These are phyloP conservation scores for Closterium sp. DNA, from an alignment of 139 green algal species.

Conservation along the genomic window DNA sequence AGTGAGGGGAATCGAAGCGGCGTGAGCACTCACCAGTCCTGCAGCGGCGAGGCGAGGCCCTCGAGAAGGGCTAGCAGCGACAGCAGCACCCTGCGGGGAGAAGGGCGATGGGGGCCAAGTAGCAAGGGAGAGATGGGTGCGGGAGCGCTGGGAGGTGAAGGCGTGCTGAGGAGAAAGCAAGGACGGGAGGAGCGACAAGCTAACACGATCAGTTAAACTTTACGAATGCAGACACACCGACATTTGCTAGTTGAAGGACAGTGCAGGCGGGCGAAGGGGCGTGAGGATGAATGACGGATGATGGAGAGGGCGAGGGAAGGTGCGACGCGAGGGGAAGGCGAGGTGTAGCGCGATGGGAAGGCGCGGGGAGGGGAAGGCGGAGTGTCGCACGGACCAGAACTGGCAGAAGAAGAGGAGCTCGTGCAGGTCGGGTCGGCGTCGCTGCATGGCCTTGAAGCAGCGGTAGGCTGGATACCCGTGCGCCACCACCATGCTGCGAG, in stretches of 20 bases:
- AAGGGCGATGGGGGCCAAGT: not conserved
- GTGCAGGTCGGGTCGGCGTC: not conserved
- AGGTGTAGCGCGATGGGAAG: too few relatives aligned
- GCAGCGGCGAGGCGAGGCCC: not conserved
- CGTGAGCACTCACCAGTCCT: not conserved
- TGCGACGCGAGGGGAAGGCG: too few relatives aligned
- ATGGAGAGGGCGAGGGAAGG: too few relatives aligned
- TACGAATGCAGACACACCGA: too few relatives aligned
- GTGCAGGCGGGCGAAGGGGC: not conserved
- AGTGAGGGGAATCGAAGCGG: too few relatives aligned
- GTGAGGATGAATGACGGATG: too few relatives aligned
- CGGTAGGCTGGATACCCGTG: not conserved
- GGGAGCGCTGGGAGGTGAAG: too few relatives aligned
- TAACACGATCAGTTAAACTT: too few relatives aligned
- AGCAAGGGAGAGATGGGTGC: not conserved
- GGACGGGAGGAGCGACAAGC: too few relatives aligned
- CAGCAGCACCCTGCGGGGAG: not conserved
- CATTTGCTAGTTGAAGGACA: not conserved
- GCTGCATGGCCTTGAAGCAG: not conserved
- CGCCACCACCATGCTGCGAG: not conserved
- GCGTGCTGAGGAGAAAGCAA: too few relatives aligned
- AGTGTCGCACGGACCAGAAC: not conserved
- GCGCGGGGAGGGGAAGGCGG: too few relatives aligned
- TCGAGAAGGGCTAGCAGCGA: not conserved
- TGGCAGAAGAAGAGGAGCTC: not conserved